phyloP scores from a whole-genome alignment of 129 eudicot genomes.

The Silybum marianum region DNA sequence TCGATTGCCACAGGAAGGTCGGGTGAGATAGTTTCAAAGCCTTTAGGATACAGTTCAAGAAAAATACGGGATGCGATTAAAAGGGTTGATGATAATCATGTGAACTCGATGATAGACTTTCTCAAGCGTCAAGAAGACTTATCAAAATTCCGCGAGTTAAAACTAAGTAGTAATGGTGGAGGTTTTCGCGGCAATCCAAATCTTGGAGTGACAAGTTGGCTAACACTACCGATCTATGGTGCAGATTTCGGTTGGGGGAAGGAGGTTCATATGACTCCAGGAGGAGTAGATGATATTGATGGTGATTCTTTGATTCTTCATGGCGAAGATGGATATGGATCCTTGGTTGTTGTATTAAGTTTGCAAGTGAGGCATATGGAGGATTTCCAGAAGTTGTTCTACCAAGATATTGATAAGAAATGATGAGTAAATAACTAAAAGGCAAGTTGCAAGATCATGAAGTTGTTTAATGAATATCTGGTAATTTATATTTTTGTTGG shows the following conservation, averaged over 20 bases:
- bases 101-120: conserved; percentile 43
- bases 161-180: conserved; percentile 19
- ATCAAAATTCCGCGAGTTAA: conserved; percentile 32
- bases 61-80: conserved; percentile 45
- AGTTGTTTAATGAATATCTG: background rate
- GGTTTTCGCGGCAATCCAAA: conserved; percentile 49
- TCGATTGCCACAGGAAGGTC: conserved; percentile 38
- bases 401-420: conserved; percentile 36
- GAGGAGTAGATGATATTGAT: conserved; percentile 44
- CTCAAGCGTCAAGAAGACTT: conserved; percentile 43
- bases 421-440: conserved; percentile 33
- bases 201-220: conserved; percentile 57
- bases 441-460: conserved; percentile 14
- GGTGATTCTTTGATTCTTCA: conserved; percentile 42
- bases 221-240: conserved; percentile 40
- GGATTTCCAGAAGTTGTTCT: conserved; percentile 32
- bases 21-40: conserved; percentile 47
- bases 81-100: conserved; percentile 47
- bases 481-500: too few relatives aligned
- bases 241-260: conserved; percentile 73
- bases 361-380: conserved; percentile 37
- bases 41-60: conserved; percentile 43
- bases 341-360: conserved; percentile 34
- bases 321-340: conserved; percentile 39
- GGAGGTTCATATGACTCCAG: conserved; percentile 42